Conservation (phyloP, 805 yeast genomes). For the Sporopachydermia quercuum region DNA sequence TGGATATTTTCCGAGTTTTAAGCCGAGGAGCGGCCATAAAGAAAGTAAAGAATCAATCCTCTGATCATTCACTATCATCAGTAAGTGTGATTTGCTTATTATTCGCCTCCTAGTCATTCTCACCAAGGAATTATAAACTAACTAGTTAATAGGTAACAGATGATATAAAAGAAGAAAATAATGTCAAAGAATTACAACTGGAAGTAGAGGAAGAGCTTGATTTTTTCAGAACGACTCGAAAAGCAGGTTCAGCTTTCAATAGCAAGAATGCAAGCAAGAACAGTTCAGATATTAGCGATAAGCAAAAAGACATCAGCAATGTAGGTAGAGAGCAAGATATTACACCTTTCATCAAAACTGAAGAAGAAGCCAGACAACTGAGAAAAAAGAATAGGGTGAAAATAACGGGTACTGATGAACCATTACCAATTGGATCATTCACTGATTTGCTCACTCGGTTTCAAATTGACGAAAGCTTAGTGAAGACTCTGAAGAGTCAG, state of each 20-base stretch:
- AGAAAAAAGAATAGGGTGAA: slow-evolving; percentile 52
- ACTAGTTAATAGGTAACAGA: slow-evolving; percentile 4
- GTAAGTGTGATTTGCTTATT: neutral
- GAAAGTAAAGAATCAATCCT: slow-evolving; percentile 31
- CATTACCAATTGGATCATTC: slow-evolving; percentile 85
- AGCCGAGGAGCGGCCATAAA: slow-evolving; percentile 75
- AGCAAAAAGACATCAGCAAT: slow-evolving; percentile 21
- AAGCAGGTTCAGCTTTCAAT: too few relatives aligned
- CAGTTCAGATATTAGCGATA: too few relatives aligned
- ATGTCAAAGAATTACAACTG: slow-evolving; percentile 13
- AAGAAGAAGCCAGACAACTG: slow-evolving; percentile 43
- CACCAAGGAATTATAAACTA: too few relatives aligned
- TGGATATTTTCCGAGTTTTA: slow-evolving; percentile 83
- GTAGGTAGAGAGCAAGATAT: slow-evolving; percentile 11
- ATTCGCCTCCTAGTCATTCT: slow-evolving; percentile 7
- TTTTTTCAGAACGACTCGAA: slow-evolving; percentile 68
- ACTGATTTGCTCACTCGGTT: slow-evolving; percentile 63
- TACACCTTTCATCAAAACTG: slow-evolving; percentile 24
- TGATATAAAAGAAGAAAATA: slow-evolving; percentile 14
- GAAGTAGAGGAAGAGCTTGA: slow-evolving; percentile 40
- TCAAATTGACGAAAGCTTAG: slow-evolving; percentile 40
- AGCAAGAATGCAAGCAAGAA: too few relatives aligned
- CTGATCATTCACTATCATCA: slow-evolving; percentile 25
- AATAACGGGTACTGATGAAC: slow-evolving; percentile 71
- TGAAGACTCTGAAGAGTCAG: slow-evolving; percentile 48